phyloP scores from a whole-genome alignment of 2,329 filamentous ascomycete species.

The Phaeoacremonium minimum region DNA sequence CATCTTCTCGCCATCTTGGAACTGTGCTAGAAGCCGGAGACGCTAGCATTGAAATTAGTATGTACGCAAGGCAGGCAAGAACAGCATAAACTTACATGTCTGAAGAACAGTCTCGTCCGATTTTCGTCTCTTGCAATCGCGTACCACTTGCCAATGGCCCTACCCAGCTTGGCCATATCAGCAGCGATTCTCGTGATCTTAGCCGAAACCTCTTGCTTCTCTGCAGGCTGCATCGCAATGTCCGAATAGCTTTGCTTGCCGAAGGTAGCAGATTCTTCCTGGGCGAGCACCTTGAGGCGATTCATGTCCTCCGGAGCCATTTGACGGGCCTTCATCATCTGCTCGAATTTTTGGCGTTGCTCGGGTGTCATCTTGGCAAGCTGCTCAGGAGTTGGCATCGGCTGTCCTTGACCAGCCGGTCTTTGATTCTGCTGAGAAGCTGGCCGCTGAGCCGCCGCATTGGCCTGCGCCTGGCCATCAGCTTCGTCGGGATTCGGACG shows the following conservation, averaged over 20 bases:
- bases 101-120: constrained; percentile 48
- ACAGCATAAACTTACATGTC: constrained; percentile 35
- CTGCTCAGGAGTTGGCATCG: constrained; percentile 27
- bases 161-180: constrained; percentile 40
- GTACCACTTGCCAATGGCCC: constrained; percentile 43
- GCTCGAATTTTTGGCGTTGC: constrained; percentile 39
- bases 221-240: constrained; percentile 40
- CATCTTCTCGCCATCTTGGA: constrained; percentile 43
- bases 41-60: constrained; percentile 34
- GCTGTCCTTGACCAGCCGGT: constrained; percentile 7
- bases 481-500: constrained; percentile 43
- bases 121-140: constrained; percentile 40
- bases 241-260: constrained; percentile 36
- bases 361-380: constrained; percentile 38
- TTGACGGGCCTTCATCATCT: constrained; percentile 18
- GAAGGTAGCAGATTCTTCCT: constrained; percentile 28
- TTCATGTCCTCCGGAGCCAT: constrained; percentile 11
- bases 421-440: constrained; percentile 9
- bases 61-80: neutral
- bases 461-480: constrained; percentile 21
- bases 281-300: constrained; percentile 28
- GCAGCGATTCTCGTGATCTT: constrained; percentile 35
- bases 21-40: constrained; percentile 48
- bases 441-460: constrained; percentile 21
- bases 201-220: constrained; percentile 36